Percentiles rank a stretch among this genome's conserved stretches.
These are phyloP conservation scores for Fusarium redolens DNA, from an alignment of 2,329 filamentous ascomycete species.

Conservation along the genomic window DNA sequence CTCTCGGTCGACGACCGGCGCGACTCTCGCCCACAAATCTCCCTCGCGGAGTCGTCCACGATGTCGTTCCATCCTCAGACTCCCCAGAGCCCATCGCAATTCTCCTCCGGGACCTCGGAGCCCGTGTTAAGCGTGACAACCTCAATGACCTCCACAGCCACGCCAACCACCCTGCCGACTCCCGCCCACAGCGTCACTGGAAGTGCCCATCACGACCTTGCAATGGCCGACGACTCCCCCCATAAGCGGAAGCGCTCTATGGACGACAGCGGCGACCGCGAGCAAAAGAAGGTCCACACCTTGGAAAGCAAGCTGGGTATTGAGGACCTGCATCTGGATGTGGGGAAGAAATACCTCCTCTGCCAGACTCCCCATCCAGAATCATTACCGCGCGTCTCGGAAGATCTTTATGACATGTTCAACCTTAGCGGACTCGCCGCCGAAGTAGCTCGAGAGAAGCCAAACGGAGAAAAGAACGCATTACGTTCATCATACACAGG, in stretches of 20 bases:
- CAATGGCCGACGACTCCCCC: conserved; percentile 64
- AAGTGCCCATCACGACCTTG: conserved; percentile 58
- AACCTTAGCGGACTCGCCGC: conserved; percentile 66
- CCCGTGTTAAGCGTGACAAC: conserved; percentile 61
- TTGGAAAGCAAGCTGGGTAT: conserved; percentile 71
- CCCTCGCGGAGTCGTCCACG: conserved; percentile 55
- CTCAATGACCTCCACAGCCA: conserved; percentile 63
- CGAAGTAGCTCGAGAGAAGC: conserved; percentile 71
- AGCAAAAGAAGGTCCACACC: conserved; percentile 71
- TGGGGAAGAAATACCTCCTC: conserved; percentile 74
- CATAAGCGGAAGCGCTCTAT: conserved; percentile 71
- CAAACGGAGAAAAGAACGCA: conserved; percentile 74
- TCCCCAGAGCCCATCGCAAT: conserved; percentile 74
- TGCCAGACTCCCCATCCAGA: conserved; percentile 68
- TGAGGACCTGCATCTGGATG: conserved; percentile 73
- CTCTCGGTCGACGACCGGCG: conserved; percentile 49
- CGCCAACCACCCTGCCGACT: conserved; percentile 67
- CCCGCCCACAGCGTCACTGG: conserved; percentile 73
- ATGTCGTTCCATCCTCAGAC: conserved; percentile 77
- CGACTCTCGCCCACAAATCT: conserved; percentile 47
- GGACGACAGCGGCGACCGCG: conserved; percentile 67
- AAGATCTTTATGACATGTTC: conserved; percentile 71
- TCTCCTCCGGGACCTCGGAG: conserved; percentile 67
- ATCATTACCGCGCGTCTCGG: conserved; percentile 60
- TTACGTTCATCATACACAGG: conserved; percentile 76